Evolutionary conservation across 2,329 filamentous ascomycete species (phyloP), one percentile per base, ranked within the genome.

Genomic region (Penicillium sp.): DNA sequence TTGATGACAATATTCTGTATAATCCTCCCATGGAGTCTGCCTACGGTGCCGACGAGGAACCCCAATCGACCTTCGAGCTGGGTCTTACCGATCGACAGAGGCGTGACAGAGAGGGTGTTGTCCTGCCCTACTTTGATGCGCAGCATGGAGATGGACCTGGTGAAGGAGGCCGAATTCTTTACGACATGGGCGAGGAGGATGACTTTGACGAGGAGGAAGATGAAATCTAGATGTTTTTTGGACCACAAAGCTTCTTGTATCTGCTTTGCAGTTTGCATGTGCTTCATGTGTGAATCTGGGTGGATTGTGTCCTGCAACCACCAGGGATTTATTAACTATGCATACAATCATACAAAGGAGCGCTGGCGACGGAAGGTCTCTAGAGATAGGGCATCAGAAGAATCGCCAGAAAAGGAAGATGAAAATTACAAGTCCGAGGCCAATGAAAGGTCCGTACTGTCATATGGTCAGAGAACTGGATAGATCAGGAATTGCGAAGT

Each of bases 201-300:
- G 92, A 98, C 72, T 98, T 97, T 77, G 93, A 96, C 66, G 93
- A 96, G 57, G 92, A 96, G 70, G 92, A 97, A 69, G 93, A 97
- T 76, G 93, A 97, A 76, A 92, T 93, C 63, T 93, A 72, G 75
- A 45, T 29, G 8, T 16, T n/a, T 6, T 26, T 24, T 19, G 14
- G n/a, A 3, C 31, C 22, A 29, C 24, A 22, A 48, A 48, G n/a
- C 19, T 37, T 33, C 35, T 29, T 16, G 14, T 14, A 5, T 29
- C 13, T 47, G 19, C 19, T 37, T 16, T 51, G 52, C 33, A 48
- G 26, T 54, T 48, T 53, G 37, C 29, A 55, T 27, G 52, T 24
- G 26, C 56, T 47, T 55, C 53, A 60, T 63, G 57, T 48, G 51
- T 48, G 54, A 56, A 49, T 52, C 14, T 26, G 33, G 57, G 62